A percentile compares a stretch with the other conserved stretches of the same genome.
Conservation (phyloP, 768 basidiomycete genomes). For the Tephrocybe sp. region DNA sequence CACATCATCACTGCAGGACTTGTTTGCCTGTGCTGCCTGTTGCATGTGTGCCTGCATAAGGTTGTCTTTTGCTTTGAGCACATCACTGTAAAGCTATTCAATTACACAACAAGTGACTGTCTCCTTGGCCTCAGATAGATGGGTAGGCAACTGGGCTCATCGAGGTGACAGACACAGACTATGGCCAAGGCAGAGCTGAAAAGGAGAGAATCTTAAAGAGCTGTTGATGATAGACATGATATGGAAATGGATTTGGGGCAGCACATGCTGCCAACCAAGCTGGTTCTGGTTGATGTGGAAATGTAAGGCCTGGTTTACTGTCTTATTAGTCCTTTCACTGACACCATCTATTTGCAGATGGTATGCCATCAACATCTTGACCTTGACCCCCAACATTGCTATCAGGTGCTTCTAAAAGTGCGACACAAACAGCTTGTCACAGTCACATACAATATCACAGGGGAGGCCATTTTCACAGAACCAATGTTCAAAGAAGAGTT, state of each 20-base stretch:
- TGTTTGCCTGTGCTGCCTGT: too few species aligned
- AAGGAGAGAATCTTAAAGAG: too few species aligned
- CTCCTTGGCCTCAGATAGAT: too few species aligned
- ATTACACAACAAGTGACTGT: too few species aligned
- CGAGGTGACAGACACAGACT: too few species aligned
- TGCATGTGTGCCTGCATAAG: too few species aligned
- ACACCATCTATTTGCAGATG: slow-evolving; percentile 40
- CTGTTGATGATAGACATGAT: slow-evolving; percentile 40
- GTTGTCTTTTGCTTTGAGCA: too few species aligned
- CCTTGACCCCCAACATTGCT: slow-evolving; percentile 24
- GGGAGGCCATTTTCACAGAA: slow-evolving; percentile 34
- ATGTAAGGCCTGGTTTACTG: slow-evolving; percentile 27
- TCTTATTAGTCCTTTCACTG: slow-evolving; percentile 35
- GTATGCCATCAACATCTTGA: slow-evolving; percentile 33
- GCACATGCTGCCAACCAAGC: slow-evolving; percentile 26
- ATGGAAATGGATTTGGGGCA: slow-evolving; percentile 29
- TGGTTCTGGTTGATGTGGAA: slow-evolving; percentile 31
- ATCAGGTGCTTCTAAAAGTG: slow-evolving; percentile 33
- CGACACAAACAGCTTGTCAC: slow-evolving; percentile 24
- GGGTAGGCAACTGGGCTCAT: too few species aligned
- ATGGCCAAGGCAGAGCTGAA: too few species aligned
- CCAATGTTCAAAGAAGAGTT: slow-evolving; percentile 27
- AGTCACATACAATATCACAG: slow-evolving; percentile 27
- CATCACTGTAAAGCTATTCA: too few species aligned
- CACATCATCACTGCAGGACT: too few species aligned